Conservation (phyloP, 106 monocot species). For the Phalaenopsis aphrodite region DNA sequence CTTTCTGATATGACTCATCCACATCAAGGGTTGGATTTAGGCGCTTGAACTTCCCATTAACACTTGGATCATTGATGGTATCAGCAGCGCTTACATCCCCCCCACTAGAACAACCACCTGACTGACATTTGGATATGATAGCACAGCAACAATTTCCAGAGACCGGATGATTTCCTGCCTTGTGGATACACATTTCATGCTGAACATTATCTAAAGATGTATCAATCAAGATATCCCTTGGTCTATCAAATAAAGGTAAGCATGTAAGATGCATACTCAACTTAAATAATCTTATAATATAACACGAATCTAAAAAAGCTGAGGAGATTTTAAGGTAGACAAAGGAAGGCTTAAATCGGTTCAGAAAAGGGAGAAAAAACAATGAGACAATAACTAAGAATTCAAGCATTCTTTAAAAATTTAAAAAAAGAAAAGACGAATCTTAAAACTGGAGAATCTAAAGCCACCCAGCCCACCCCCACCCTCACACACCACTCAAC, state of each 20-base stretch:
- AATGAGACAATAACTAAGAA: no score
- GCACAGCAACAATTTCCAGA: conserved; percentile 28
- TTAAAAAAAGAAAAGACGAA: no score
- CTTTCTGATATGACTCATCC: conserved; percentile 13
- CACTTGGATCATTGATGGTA: conserved; percentile 16
- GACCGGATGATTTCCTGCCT: conserved; percentile 12
- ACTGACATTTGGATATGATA: conserved; percentile 22
- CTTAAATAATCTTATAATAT: neutral
- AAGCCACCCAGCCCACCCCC: no score
- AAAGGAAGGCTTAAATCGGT: neutral
- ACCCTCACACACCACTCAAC: no score
- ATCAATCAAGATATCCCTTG: conserved; percentile 11
- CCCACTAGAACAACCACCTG: conserved; percentile 13
- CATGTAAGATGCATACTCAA: neutral
- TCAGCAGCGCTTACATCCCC: conserved; percentile 9
- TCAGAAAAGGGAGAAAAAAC: neutral
- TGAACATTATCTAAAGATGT: conserved; percentile 9
- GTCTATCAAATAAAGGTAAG: neutral
- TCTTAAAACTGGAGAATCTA: no score
- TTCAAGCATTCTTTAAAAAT: no score
- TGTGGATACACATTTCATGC: conserved; percentile 24
- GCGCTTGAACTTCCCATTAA: conserved; percentile 17
- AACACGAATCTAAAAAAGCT: neutral
- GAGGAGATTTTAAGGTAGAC: neutral
- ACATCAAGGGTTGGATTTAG: conserved; percentile 12